Conservation (phyloP, 768 basidiomycete genomes). For the Tylopilus intermedius region DNA sequence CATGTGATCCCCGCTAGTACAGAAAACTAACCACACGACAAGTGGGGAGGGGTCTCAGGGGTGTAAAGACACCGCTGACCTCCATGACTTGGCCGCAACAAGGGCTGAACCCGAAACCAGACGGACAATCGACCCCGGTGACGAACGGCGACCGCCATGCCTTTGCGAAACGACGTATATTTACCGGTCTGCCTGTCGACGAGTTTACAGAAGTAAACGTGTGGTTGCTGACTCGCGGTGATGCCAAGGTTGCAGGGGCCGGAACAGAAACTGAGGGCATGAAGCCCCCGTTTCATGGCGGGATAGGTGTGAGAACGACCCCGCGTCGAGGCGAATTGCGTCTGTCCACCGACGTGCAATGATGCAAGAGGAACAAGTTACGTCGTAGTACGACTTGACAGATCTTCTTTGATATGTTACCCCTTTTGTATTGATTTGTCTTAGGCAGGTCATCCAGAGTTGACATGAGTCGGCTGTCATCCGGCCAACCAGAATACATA, state of each 20-base stretch:
- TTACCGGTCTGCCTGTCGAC: constrained; percentile 10
- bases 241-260: background rate
- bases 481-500: background rate
- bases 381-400: background rate
- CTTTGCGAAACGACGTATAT: too few species aligned
- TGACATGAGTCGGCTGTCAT: background rate
- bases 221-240: constrained; percentile 4
- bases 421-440: constrained; percentile 15
- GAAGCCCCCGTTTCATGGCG: constrained; percentile 14
- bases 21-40: background rate
- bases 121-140: too few species aligned
- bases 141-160: too few species aligned
- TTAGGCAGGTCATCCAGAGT: background rate
- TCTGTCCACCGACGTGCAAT: constrained; percentile 7
- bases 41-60: background rate
- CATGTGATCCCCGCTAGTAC: background rate
- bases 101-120: too few species aligned
- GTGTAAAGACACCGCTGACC: too few species aligned
- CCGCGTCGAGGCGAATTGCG: constrained; percentile 11
- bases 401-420: background rate
- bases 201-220: constrained; percentile 4
- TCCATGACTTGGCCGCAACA: too few species aligned
- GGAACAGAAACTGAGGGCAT: background rate
- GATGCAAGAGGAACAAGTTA: constrained; percentile 1
- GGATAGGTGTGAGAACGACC: constrained; percentile 21